Evolutionary conservation across 495 filamentous ascomycete species (phyloP), one percentile per base, ranked within the genome.

Genomic region (Pseudoneurospora amorphoporcata): DNA sequence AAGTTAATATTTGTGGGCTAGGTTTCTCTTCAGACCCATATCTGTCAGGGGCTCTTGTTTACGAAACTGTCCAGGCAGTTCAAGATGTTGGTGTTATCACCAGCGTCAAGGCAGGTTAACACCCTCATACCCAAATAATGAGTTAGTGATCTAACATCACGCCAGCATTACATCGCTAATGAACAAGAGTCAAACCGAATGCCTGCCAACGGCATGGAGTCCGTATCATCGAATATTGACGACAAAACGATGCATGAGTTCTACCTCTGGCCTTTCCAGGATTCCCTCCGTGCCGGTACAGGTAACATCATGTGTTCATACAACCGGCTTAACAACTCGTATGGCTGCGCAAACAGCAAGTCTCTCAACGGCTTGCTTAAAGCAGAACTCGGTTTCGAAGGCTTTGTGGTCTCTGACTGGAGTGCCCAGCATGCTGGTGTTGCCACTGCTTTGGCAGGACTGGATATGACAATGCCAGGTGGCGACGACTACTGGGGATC

Each of bases 301-400:
- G 89, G 85, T 1, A 87, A 83, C 65, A 82, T 91, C 58, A 92
- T 92, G 89, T 92, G 90, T 80, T 90, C 88, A 4, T 93, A 93
- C 73, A 86, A 91, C 68, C 85, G 88, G 9, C 69, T 92, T 40
- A 92, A 92, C 76, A 88, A 88, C 45, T 89, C 86, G 2, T 90
- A 90, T 71, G 86, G 87, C 5, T 93, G 90, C 72, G 82, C 87
- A 73, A 92, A 91, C 76, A 86, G 84, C 71, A 87, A 91, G 47
- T 78, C 83, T 0, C 83, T 89, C 58, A 91, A 90, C 74, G 86
- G 86, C 1, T 75, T 92, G 1, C 79, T 93, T 5, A 93, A 92
- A 75, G 83, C 82, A 2, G 89, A 92, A 74, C 81, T 93, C 0
- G 89, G 87, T 5, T 82, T 82, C 65, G 75, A 89, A 65, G 90